A percentile compares a stretch with the other conserved stretches of the same genome.
Evolutionary conservation across 148 eudicot species (phyloP).

Genomic region (Silene latifolia): DNA sequence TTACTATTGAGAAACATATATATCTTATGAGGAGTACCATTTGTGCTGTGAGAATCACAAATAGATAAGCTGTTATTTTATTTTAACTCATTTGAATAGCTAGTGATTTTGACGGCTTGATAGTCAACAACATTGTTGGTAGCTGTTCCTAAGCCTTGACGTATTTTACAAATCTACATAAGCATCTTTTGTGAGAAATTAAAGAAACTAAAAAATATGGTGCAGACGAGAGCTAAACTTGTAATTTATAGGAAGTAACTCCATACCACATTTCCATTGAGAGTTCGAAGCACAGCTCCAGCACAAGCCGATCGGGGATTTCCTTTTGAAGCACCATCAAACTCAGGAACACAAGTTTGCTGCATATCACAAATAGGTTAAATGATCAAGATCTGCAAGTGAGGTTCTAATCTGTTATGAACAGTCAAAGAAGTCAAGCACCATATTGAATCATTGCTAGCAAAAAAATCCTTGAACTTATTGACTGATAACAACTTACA

Average conservation of each 20-base stretch:
- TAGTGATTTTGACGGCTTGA: conserved; percentile 67
- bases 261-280: conserved; percentile 66
- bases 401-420: no score
- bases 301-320: conserved; percentile 97
- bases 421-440: no score
- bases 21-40: no score
- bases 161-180: conserved; percentile 73
- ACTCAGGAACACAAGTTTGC: conserved; percentile 66
- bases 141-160: conserved; percentile 85
- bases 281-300: conserved; percentile 69
- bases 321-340: conserved; percentile 98
- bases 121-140: conserved; percentile 87
- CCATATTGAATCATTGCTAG: no score
- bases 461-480: no score
- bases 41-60: no score
- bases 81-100: no score
- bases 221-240: not conserved
- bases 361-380: conserved; percentile 30
- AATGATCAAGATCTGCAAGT: not conserved
- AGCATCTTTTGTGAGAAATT: conserved; percentile 14
- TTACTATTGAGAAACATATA: no score
- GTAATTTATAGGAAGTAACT: conserved; percentile 6
- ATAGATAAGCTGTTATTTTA: no score
- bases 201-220: not conserved
- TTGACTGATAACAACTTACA: no score